These are phyloP conservation scores for Colletotrichum godetiae DNA, from an alignment of 2,329 filamentous ascomycete species.

Conservation along the genomic window DNA sequence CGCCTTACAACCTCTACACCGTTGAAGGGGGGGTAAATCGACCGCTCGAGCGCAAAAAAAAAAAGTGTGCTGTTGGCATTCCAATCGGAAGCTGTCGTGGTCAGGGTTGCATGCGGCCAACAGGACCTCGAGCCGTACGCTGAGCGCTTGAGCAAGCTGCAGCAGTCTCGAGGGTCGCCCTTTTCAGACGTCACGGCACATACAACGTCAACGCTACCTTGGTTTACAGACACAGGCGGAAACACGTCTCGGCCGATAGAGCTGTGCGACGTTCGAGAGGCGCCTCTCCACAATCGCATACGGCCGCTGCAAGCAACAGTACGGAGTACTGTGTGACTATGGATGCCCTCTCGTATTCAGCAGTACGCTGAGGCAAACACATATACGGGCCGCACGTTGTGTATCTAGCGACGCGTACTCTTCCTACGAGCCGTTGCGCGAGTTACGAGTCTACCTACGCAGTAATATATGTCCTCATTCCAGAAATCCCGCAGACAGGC, in stretches of 20 bases:
- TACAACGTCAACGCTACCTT: slow-evolving; percentile 1
- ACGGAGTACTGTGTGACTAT: neutral
- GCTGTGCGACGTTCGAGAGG: slow-evolving; percentile 24
- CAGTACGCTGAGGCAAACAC: neutral
- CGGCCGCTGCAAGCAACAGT: slow-evolving; percentile 23
- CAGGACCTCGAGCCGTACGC: slow-evolving; percentile 11
- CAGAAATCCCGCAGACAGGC: slow-evolving; percentile 8
- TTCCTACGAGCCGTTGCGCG: neutral
- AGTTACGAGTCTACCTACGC: neutral
- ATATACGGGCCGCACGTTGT: neutral
- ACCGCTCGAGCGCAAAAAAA: neutral
- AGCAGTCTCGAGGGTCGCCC: slow-evolving; percentile 22
- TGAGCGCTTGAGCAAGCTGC: slow-evolving; percentile 26
- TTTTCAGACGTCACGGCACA: slow-evolving; percentile 34
- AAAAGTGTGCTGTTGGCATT: slow-evolving; percentile 16
- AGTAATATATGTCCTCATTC: neutral
- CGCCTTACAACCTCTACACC: slow-evolving; percentile 15
- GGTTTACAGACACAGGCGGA: slow-evolving; percentile 6
- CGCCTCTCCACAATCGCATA: slow-evolving; percentile 22
- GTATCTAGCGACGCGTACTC: neutral
- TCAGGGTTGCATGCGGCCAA: slow-evolving; percentile 24
- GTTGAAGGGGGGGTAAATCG: neutral
- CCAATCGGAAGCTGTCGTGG: slow-evolving; percentile 26
- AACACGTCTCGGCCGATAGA: slow-evolving; percentile 35
- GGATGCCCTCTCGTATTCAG: slow-evolving; percentile 12